Percentiles rank a stretch among this genome's conserved stretches.
phyloP scores from a whole-genome alignment of 2,329 filamentous ascomycete species.

The Phyllosticta capitalensis region DNA sequence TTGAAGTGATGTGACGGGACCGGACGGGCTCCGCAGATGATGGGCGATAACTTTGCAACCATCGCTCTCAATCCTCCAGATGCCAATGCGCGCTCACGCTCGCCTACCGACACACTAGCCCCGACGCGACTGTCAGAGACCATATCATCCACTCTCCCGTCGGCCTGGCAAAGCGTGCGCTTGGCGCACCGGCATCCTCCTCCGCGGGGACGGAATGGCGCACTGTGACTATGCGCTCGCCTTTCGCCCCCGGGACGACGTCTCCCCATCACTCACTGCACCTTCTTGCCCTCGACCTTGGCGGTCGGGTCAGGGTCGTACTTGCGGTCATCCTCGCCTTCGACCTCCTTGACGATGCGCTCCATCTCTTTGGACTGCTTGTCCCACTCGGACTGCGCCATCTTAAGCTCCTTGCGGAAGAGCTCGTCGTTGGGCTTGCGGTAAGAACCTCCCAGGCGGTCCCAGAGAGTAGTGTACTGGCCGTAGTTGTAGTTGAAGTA shows the following conservation, averaged over 20 bases:
- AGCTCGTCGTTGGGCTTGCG: conserved; percentile 75
- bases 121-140: not conserved
- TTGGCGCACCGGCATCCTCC: not conserved
- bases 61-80: not conserved
- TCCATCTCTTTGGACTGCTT: conserved; percentile 70
- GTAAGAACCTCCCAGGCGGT: conserved; percentile 79
- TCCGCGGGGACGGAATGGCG: not conserved
- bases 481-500: conserved; percentile 83
- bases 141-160: not conserved
- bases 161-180: not conserved
- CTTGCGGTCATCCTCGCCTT: conserved; percentile 43
- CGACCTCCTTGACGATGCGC: conserved; percentile 63
- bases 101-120: not conserved
- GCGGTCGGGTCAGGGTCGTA: conserved; percentile 28
- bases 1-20: not conserved
- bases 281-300: conserved; percentile 28
- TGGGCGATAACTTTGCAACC: not conserved
- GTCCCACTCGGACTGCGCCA: conserved; percentile 71
- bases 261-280: conserved; percentile 16
- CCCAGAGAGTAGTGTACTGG: conserved; percentile 89
- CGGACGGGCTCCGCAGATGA: not conserved
- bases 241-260: not conserved
- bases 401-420: conserved; percentile 77
- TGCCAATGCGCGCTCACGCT: not conserved
- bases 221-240: conserved; percentile 7